phyloP scores from a whole-genome alignment of 768 basidiomycete species.

The Suillus variegatus region DNA sequence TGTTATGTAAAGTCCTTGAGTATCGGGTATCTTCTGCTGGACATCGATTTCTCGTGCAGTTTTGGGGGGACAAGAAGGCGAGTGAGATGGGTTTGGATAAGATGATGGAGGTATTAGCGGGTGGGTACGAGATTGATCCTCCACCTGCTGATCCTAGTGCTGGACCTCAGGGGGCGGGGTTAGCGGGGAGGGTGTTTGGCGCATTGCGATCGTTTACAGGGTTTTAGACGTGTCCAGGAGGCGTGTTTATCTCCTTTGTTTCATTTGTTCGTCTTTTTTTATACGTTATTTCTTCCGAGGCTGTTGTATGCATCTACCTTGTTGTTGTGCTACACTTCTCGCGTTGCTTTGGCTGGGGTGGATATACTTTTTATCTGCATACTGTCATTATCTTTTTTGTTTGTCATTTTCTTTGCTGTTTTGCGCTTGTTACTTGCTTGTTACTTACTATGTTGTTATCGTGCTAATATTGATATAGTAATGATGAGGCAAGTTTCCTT shows the following conservation, averaged over 20 bases:
- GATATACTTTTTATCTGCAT: not conserved
- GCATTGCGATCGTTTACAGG: slow-evolving; percentile 1
- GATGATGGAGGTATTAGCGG: not conserved
- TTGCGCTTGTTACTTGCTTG: not conserved
- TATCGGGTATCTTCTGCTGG: not conserved
- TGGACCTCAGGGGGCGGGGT: not conserved
- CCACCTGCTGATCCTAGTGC: not conserved
- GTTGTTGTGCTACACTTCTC: not conserved
- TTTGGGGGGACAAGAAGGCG: slow-evolving; percentile 1
- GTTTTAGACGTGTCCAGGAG: not conserved
- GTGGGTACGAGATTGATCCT: slow-evolving; percentile 4
- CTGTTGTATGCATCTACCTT: not conserved
- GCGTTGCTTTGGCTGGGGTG: not conserved
- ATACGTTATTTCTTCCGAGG: not conserved
- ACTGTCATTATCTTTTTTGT: not conserved
- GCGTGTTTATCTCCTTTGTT: not conserved
- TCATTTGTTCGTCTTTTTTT: not conserved
- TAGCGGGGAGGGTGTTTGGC: not conserved
- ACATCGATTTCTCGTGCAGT: not conserved
- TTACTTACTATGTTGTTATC: not conserved
- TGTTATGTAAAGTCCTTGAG: not conserved
- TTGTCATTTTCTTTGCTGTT: not conserved
- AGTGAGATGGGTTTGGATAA: not conserved
- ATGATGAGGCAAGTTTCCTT: not conserved
- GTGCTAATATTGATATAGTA: not conserved